phyloP scores from a whole-genome alignment of 176 grass and related monocot genomes.

The Aegilops umbellulata region DNA sequence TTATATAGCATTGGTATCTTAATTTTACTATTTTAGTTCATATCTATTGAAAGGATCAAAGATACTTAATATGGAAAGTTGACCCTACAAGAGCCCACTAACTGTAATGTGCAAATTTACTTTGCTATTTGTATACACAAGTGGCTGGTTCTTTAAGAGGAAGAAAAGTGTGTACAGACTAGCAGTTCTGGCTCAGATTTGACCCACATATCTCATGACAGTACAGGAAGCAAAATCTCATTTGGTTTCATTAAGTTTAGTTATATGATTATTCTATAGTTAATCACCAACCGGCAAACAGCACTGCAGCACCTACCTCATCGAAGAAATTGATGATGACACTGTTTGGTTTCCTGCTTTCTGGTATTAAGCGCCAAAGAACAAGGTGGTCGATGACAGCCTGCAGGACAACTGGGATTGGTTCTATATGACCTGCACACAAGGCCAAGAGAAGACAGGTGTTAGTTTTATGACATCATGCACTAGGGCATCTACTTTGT shows the following conservation, averaged over 20 bases:
- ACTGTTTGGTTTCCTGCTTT: conserved; percentile 91
- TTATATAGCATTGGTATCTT: no score
- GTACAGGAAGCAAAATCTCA: conserved; percentile 19
- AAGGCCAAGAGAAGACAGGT: conserved; percentile 21
- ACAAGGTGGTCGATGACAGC: conserved; percentile 93
- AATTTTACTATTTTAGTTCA: background rate
- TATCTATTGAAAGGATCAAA: background rate
- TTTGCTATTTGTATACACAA: background rate
- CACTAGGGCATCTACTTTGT: conserved; percentile 24
- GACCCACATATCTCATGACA: background rate
- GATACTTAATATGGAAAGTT: background rate
- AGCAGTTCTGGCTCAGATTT: background rate
- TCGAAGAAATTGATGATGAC: conserved; percentile 99
- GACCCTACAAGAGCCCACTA: background rate
- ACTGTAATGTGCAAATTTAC: background rate
- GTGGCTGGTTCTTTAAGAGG: background rate
- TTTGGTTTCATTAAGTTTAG: conserved; percentile 22
- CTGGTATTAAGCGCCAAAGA: conserved; percentile 96
- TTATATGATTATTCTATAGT: conserved; percentile 16
- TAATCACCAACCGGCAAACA: background rate
- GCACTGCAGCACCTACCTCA: conserved; percentile 55
- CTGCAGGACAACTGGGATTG: conserved; percentile 79
- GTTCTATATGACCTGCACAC: conserved; percentile 84
- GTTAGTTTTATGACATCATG: conserved; percentile 29
- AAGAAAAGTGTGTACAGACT: background rate